Conservation (phyloP, 768 basidiomycete genomes). For the Neoboletus brunneissimus region DNA sequence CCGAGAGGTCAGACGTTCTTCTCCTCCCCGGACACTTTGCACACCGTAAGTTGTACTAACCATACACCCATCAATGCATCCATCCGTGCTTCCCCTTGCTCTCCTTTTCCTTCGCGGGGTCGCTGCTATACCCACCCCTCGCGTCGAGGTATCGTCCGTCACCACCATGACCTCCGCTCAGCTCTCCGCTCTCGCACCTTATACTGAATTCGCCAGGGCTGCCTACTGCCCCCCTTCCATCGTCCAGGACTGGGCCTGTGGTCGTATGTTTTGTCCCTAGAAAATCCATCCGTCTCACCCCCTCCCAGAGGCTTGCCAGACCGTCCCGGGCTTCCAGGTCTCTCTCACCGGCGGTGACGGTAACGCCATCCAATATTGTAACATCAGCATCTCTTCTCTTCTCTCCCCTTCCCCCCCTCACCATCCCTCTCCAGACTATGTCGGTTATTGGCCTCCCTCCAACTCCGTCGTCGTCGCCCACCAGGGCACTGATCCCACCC, state of each 20-base stretch:
- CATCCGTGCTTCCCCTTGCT: background rate
- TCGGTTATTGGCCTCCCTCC: constrained; percentile 53
- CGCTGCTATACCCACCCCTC: background rate
- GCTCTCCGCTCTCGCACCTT: constrained; percentile 42
- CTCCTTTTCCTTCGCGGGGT: constrained; percentile 4
- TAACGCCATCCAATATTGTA: constrained; percentile 46
- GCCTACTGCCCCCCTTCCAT: constrained; percentile 47
- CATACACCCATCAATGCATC: background rate
- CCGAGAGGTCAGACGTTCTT: background rate
- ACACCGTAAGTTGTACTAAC: no score
- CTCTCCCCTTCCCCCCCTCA: background rate
- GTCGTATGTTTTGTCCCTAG: constrained; percentile 27
- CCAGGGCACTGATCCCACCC: constrained; percentile 56
- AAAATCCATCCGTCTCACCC: background rate
- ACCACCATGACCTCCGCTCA: constrained; percentile 28
- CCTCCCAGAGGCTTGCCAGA: constrained; percentile 33
- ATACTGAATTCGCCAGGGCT: constrained; percentile 51
- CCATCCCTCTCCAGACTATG: constrained; percentile 39
- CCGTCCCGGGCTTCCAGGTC: constrained; percentile 38
- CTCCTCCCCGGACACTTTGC: no score
- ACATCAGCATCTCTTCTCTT: constrained; percentile 2
- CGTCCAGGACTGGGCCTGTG: constrained; percentile 43
- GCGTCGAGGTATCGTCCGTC: constrained; percentile 4
- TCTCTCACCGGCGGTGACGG: constrained; percentile 51
- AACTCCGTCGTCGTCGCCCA: constrained; percentile 58